These are phyloP conservation scores for Fusarium solani-melongenae DNA, from an alignment of 2,329 filamentous ascomycete genomes.

Conservation along the genomic window DNA sequence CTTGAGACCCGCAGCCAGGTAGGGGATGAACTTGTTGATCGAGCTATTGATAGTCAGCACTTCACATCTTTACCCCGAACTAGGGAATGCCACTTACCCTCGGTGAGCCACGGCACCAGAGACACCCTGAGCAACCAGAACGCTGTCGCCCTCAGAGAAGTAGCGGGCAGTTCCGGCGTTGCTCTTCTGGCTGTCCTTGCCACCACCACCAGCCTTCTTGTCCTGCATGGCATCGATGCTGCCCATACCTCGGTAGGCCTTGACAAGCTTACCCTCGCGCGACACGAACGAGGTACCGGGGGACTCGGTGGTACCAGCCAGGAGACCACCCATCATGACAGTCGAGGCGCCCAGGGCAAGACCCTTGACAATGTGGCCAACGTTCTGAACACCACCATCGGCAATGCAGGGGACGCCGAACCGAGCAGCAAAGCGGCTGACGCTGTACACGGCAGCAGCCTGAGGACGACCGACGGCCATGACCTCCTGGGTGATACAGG, in stretches of 20 bases:
- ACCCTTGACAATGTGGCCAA: slow-evolving; percentile 99
- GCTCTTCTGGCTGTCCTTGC: slow-evolving; percentile 78
- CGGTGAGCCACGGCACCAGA: slow-evolving; percentile 86
- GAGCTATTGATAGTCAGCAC: slow-evolving; percentile 65
- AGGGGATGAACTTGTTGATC: slow-evolving; percentile 94
- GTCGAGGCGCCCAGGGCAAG: slow-evolving; percentile 93
- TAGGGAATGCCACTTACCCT: slow-evolving; percentile 57
- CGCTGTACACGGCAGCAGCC: slow-evolving; percentile 90
- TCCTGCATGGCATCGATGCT: slow-evolving; percentile 99
- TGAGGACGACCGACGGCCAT: slow-evolving; percentile 99
- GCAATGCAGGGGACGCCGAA: slow-evolving; percentile 99
- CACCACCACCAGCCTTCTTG: slow-evolving; percentile 87
- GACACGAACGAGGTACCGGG: slow-evolving; percentile 97
- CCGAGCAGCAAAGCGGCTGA: slow-evolving; percentile 86
- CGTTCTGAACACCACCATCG: slow-evolving; percentile 97
- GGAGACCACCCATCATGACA: slow-evolving; percentile 99
- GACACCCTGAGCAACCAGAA: slow-evolving; percentile 96
- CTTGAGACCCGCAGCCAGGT: slow-evolving; percentile 94
- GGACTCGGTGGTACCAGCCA: slow-evolving; percentile 97
- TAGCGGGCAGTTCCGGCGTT: slow-evolving; percentile 98
- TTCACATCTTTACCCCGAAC: background rate
- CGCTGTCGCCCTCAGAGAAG: slow-evolving; percentile 95
- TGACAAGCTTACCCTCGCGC: slow-evolving; percentile 96
- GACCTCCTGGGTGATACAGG: slow-evolving; percentile 99
- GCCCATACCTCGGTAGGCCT: slow-evolving; percentile 99